Base-by-base conservation (phyloP, 108 stramenopile genomes). In the Skeletonema marinoi region DNA sequence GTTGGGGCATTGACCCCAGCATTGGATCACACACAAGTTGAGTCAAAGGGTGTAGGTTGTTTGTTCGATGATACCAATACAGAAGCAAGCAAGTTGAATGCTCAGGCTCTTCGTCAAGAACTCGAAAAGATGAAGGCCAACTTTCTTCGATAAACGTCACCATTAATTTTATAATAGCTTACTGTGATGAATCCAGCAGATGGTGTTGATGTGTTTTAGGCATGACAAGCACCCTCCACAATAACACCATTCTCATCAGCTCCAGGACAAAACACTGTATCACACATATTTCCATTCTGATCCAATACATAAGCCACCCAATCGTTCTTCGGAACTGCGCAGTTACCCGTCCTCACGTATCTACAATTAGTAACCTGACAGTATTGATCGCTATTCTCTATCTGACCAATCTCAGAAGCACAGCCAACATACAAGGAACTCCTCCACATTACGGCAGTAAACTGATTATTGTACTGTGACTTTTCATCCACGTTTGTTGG, bases 1-100 rank as follows among this genome's bases (percentile, higher is more conserved):
- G 16, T 59, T 42, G 78, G 66, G 17, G 73, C 73, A n/a, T 36
- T 78, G 16, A 78, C 67, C 1, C 78, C 78, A 8, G 73, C 78
- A 31, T 59, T 78, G 32, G 78, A 78, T 51, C 78, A 78, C 33
- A 78, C 78, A 8, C 74, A 74, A 64, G 74, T 78, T 13, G 78
- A 78, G 54, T 39, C 73, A 21, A 78, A 74, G 54, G 54, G 54
- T 56, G 54, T 56, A 56, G 54, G 54, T 21, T 56, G 54, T 56
- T 56, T 56, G 10, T 56, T 56, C 10, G 54, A 56, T 56, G 54
- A 56, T 56, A 10, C 54, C 6, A 56, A 9, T 25, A 25, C 25
- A 56, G 21, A 56, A 25, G 25, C 19, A 25, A 56, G 25, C n/a
- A 56, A 25, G 54, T 29, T 56, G 54, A 56, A 56, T 56, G 54